Evolutionary conservation across 495 filamentous ascomycete species (phyloP), one percentile per base, ranked within the genome.

Genomic region (Tuber aestivum): DNA sequence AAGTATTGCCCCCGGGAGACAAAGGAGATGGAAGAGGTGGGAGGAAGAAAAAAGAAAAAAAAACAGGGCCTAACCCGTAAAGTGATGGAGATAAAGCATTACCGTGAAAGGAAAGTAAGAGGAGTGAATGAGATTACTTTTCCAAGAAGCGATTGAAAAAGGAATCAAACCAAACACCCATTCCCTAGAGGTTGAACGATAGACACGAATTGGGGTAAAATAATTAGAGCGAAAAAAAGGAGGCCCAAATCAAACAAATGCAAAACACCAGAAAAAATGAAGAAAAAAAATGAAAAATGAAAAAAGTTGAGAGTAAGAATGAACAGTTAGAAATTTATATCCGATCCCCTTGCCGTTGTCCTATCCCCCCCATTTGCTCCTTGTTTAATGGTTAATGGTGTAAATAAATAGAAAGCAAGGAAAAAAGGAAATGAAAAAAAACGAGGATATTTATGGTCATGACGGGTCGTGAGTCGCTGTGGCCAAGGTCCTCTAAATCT

Each of bases 251-350:
- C 32, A 37, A 69, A 35, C n/a, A 69, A 74, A 79, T 65, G 73
- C 71, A 56, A 80, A 79, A 74, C 73, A 80, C 32, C 50, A 56
- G 73, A 65, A 41, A 44, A 44, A 65, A 72, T 50, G 69, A 61
- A 40, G 61, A 56, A 72, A 50, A 38, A 35, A 37, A 32, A 14
- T 10, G 32, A 68, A 44, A 40, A 78, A 41, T 3, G 9, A 79
- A 80, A 65, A 80, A 79, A 45, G 76, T 79, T 71, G 79, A 69
- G 40, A 73, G 75, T 79, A 79, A 48, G 76, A 70, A 74, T 74
- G 32, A 69, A 70, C 70, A 56, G 76, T 73, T 50, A 70, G 71
- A 73, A 72, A 70, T 79, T 79, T 79, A 76, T 70, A 70, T 38
- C 41, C 14, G 35, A 38, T 40, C 38, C 35, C 69, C 41, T 23